Evolutionary conservation across 148 eudicot genomes (phyloP).

Genomic region (Silene conica): DNA sequence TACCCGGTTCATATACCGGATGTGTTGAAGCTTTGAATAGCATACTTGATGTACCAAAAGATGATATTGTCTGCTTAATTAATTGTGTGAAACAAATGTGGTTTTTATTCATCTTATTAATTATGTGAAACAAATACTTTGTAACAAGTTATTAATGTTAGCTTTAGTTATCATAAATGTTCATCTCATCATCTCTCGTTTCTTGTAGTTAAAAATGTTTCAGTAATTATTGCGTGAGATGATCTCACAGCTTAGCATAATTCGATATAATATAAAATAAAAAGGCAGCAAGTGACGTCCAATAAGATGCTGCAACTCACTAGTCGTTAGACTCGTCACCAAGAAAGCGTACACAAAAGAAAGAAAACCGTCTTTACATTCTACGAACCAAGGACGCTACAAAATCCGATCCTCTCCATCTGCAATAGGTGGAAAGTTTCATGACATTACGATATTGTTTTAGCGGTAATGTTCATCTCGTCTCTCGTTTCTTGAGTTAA

Average conservation of each 20-base stretch:
- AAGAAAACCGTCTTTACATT: not conserved
- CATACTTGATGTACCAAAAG: not conserved
- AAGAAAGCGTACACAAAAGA: no score
- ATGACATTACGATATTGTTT: not conserved
- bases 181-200: not conserved
- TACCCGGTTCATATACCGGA: constrained; percentile 73
- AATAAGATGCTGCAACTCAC: not conserved
- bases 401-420: not conserved
- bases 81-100: not conserved
- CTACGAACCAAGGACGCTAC: not conserved
- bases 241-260: no score
- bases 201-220: not conserved
- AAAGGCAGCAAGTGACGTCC: not conserved
- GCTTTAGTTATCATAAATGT: not conserved
- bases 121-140: not conserved
- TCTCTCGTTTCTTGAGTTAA: not conserved
- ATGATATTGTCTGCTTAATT: not conserved
- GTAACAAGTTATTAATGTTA: not conserved
- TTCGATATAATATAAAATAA: no score
- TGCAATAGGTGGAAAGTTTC: not conserved
- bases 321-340: no score
- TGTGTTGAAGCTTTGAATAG: constrained; percentile 32
- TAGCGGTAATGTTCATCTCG: not conserved
- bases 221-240: no score
- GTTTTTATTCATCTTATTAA: not conserved